Percentiles rank a stretch among this genome's conserved stretches.
Conservation (phyloP, 106 monocot genomes). For the Dendrobium nobile region DNA sequence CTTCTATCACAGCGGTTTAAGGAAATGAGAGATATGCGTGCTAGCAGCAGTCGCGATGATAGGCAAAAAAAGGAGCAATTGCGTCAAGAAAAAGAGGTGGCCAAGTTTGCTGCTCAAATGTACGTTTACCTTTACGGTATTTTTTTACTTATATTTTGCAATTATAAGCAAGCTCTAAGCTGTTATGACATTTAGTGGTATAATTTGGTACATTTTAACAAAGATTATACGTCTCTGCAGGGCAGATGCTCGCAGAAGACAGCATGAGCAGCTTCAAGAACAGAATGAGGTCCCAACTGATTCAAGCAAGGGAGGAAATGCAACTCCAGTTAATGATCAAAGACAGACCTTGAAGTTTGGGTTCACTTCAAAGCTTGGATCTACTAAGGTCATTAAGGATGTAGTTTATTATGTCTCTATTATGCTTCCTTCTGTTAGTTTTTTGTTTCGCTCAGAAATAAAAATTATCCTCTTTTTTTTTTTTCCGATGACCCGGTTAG, state of each 20-base stretch:
- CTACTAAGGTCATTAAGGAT: slow-evolving; percentile 56
- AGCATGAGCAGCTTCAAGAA: slow-evolving; percentile 36
- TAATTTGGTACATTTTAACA: background rate
- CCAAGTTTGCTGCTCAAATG: slow-evolving; percentile 92
- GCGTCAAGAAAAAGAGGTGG: slow-evolving; percentile 97
- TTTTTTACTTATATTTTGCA: slow-evolving; percentile 1
- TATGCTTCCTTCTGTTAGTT: background rate
- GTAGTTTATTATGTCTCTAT: background rate
- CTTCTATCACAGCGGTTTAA: slow-evolving; percentile 67
- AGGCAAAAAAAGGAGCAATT: slow-evolving; percentile 85
- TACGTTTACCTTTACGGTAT: slow-evolving; percentile 8
- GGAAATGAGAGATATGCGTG: slow-evolving; percentile 98
- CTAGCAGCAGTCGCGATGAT: slow-evolving; percentile 86
- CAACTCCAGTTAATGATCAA: slow-evolving; percentile 43
- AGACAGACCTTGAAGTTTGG: slow-evolving; percentile 87
- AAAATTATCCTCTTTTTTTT: background rate
- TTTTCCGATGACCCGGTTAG: background rate
- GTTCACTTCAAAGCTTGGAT: slow-evolving; percentile 60
- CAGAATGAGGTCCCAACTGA: slow-evolving; percentile 29
- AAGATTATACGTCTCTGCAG: slow-evolving; percentile 24
- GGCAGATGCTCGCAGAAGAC: slow-evolving; percentile 76
- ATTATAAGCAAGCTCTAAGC: background rate
- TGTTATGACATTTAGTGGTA: background rate
- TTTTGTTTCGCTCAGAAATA: background rate
- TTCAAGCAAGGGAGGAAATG: slow-evolving; percentile 14